Percentiles rank a stretch among this genome's conserved stretches.
phyloP scores from a whole-genome alignment of 1,284 basidiomycete species.

The Leccinum griseonigrum region DNA sequence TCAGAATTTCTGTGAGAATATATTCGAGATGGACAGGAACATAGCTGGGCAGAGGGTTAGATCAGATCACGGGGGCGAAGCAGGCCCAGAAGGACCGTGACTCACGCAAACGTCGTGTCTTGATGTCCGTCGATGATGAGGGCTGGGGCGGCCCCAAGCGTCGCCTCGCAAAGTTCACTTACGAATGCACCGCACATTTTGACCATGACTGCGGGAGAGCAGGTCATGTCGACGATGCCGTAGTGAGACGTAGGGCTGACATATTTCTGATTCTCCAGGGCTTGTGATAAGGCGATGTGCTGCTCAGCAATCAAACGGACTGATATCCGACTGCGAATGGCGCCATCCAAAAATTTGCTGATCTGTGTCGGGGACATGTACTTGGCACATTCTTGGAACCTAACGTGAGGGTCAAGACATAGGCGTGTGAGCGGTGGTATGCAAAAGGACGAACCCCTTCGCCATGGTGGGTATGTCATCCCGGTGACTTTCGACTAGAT shows the following conservation, averaged over 20 bases:
- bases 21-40: constrained; percentile 90
- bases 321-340: constrained; percentile 85
- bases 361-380: constrained; percentile 82
- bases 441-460: constrained; percentile 61
- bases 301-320: constrained; percentile 91
- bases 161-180: constrained; percentile 81
- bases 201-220: constrained; percentile 71
- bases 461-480: constrained; percentile 90
- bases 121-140: constrained; percentile 67
- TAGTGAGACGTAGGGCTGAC: constrained; percentile 38
- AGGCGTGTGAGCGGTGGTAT: not conserved
- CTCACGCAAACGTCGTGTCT: constrained; percentile 77
- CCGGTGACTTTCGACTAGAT: constrained; percentile 74
- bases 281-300: constrained; percentile 80
- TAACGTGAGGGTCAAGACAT: constrained; percentile 30
- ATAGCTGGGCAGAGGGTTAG: constrained; percentile 50
- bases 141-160: constrained; percentile 69
- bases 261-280: constrained; percentile 42
- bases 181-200: constrained; percentile 80
- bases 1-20: constrained; percentile 82
- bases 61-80: constrained; percentile 9
- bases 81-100: constrained; percentile 13
- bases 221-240: constrained; percentile 68
- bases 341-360: constrained; percentile 77
- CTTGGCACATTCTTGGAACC: constrained; percentile 82